phyloP scores from a whole-genome alignment of 345 rosid species.

The Populus simonii region DNA sequence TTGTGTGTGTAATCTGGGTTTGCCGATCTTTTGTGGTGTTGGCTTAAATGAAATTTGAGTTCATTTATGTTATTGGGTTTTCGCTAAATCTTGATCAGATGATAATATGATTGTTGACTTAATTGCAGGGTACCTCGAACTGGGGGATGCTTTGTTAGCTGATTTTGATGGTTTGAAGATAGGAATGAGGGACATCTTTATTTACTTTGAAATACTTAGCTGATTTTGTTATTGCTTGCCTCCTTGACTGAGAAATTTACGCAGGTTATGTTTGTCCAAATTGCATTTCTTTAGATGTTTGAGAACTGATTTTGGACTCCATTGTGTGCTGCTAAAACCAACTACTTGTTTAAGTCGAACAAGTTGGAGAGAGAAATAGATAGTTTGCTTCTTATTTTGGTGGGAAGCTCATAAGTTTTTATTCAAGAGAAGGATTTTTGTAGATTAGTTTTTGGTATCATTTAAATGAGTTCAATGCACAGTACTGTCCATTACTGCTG shows the following conservation, averaged over 20 bases:
- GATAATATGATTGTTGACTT: not conserved
- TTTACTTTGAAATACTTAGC: slow-evolving; percentile 30
- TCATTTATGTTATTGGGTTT: slow-evolving; percentile 14
- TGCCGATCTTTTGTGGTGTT: not conserved
- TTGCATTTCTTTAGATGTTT: slow-evolving; percentile 24
- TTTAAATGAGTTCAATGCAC: slow-evolving; percentile 54
- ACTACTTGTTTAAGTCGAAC: not conserved
- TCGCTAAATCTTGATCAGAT: not conserved
- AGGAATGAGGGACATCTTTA: slow-evolving; percentile 35
- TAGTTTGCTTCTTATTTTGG: not conserved
- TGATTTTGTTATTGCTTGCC: slow-evolving; percentile 21
- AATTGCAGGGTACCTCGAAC: not conserved
- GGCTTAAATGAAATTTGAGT: not conserved
- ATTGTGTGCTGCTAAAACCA: not conserved
- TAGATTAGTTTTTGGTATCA: not conserved
- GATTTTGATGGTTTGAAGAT: slow-evolving; percentile 2
- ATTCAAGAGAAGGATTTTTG: not conserved
- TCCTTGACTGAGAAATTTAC: slow-evolving; percentile 20
- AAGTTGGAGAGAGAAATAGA: not conserved
- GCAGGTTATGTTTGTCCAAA: slow-evolving; percentile 16
- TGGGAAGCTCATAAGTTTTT: not conserved
- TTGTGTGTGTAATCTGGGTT: not conserved
- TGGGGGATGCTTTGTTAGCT: not conserved
- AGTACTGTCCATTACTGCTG: slow-evolving; percentile 71
- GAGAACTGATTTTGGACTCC: not conserved